Percentiles rank a stretch among this genome's conserved stretches.
These are phyloP conservation scores for Sarocladium strictum DNA, from an alignment of 2,329 filamentous ascomycete species.

Conservation along the genomic window DNA sequence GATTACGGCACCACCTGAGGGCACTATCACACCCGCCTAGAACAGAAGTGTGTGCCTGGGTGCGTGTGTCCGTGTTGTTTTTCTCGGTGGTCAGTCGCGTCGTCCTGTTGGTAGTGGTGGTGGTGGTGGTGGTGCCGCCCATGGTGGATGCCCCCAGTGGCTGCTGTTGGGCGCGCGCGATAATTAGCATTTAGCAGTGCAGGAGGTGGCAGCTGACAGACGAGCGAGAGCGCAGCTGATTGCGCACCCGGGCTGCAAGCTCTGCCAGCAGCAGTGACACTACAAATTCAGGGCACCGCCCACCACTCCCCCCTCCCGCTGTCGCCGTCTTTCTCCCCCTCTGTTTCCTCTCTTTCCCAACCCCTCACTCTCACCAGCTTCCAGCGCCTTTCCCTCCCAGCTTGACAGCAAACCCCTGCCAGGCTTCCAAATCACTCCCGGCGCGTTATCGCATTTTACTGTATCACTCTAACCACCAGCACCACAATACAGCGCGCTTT, in stretches of 20 bases:
- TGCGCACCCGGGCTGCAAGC: conserved; percentile 4
- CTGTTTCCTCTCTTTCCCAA: conserved; percentile 2
- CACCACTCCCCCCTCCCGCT: conserved; percentile 11
- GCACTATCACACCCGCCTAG: not conserved
- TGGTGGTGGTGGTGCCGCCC: not conserved
- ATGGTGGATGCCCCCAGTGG: not conserved
- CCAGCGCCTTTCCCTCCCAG: not conserved
- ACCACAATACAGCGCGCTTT: not conserved
- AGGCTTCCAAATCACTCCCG: conserved; percentile 1
- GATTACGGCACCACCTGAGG: not conserved
- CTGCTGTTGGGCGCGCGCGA: not conserved
- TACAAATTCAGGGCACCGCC: conserved; percentile 9
- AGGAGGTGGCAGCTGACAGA: not conserved
- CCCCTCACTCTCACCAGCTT: not conserved
- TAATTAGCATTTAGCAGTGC: too few relatives aligned
- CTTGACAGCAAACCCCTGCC: not conserved
- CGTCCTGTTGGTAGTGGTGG: not conserved
- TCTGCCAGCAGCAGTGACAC: conserved; percentile 5
- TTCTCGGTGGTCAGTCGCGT: not conserved
- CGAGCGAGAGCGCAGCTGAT: not conserved
- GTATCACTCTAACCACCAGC: not conserved
- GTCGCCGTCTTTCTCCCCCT: conserved; percentile 1
- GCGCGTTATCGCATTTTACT: not conserved
- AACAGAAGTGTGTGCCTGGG: not conserved
- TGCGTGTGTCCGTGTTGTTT: not conserved